These are phyloP conservation scores for Digitaria exilis DNA, from an alignment of 202 grass and related monocot species.

Conservation along the genomic window DNA sequence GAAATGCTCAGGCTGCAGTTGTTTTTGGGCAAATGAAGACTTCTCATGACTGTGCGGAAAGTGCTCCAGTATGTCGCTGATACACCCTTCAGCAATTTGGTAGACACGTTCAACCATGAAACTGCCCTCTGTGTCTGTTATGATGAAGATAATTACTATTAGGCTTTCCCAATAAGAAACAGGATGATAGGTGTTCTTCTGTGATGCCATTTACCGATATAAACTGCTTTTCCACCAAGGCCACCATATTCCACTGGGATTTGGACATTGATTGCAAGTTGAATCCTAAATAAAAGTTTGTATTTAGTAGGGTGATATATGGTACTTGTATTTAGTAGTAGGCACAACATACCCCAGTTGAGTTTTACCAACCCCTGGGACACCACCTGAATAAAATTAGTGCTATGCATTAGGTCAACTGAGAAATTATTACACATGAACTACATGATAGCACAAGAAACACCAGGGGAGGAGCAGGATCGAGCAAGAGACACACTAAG, in stretches of 20 bases:
- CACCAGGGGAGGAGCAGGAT: neutral
- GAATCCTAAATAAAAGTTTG: slow-evolving; percentile 67
- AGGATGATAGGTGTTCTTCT: neutral
- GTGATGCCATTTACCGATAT: slow-evolving; percentile 63
- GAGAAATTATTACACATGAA: neutral
- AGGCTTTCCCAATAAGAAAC: slow-evolving; percentile 11
- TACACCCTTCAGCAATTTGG: slow-evolving; percentile 92
- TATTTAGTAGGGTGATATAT: slow-evolving; percentile 26
- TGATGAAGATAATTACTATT: slow-evolving; percentile 6
- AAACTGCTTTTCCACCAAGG: slow-evolving; percentile 90
- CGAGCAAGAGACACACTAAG: neutral
- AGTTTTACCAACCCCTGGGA: slow-evolving; percentile 98
- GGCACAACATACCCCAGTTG: slow-evolving; percentile 75
- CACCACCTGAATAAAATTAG: slow-evolving; percentile 75
- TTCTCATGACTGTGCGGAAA: slow-evolving; percentile 51
- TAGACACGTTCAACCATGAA: slow-evolving; percentile 95
- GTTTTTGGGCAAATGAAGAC: slow-evolving; percentile 46
- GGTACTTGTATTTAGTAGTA: neutral
- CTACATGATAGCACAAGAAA: neutral
- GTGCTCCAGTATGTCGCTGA: slow-evolving; percentile 64
- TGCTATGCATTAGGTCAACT: slow-evolving; percentile 23
- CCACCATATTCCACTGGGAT: slow-evolving; percentile 85
- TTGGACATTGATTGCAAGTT: slow-evolving; percentile 93
- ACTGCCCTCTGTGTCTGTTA: slow-evolving; percentile 90
- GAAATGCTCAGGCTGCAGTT: slow-evolving; percentile 73